A percentile compares a stretch with the other conserved stretches of the same genome.
phyloP scores from a whole-genome alignment of 2,329 filamentous ascomycete species.

The Cephalotrichum gorgonifer region DNA sequence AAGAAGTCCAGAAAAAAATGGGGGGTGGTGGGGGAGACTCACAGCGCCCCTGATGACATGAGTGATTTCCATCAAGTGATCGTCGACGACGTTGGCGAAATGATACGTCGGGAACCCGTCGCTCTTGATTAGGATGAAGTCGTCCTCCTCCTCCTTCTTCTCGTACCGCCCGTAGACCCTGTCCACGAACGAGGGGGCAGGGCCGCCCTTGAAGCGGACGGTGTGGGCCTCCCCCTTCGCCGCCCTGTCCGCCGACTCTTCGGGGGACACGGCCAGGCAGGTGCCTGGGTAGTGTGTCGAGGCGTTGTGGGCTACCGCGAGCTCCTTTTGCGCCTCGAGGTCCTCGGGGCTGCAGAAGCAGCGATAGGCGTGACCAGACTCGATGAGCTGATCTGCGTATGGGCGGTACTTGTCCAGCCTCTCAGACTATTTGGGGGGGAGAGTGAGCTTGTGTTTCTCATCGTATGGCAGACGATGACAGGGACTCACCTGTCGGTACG shows the following conservation, averaged over 20 bases:
- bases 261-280: slow-evolving; percentile 56
- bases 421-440: slow-evolving; percentile 64
- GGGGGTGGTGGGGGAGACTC: slow-evolving; percentile 16
- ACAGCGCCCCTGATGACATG: slow-evolving; percentile 86
- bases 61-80: slow-evolving; percentile 90
- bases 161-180: slow-evolving; percentile 65
- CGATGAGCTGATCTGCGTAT: slow-evolving; percentile 59
- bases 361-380: slow-evolving; percentile 69
- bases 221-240: slow-evolving; percentile 61
- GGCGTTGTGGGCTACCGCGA: slow-evolving; percentile 42
- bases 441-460: neutral
- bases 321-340: slow-evolving; percentile 55
- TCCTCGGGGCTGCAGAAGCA: slow-evolving; percentile 80
- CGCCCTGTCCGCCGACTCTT: slow-evolving; percentile 63
- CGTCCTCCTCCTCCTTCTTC: slow-evolving; percentile 51
- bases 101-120: slow-evolving; percentile 95
- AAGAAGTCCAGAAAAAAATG: neutral
- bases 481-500: slow-evolving; percentile 65
- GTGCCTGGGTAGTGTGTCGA: slow-evolving; percentile 46
- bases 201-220: slow-evolving; percentile 57
- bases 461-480: neutral
- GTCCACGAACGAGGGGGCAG: slow-evolving; percentile 37
- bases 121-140: slow-evolving; percentile 82
- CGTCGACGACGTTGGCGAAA: slow-evolving; percentile 93
- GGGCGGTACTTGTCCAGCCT: slow-evolving; percentile 61